Conservation (phyloP, 306 rosid genomes). For the Vicia faba region DNA sequence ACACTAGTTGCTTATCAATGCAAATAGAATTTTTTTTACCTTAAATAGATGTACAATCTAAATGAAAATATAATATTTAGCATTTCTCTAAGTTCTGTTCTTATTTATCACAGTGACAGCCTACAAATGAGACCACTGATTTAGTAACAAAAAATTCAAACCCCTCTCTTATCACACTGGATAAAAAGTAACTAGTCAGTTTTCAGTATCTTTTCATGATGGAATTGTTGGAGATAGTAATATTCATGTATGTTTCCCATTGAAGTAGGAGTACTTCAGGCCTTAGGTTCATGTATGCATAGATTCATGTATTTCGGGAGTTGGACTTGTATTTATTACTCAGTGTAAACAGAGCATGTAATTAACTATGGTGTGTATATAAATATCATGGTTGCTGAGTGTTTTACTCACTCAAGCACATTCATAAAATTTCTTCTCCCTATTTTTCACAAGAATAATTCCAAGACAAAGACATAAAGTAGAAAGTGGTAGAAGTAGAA, state of each 20-base stretch:
- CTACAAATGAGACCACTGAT: not conserved
- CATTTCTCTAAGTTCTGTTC: slow-evolving; percentile 1
- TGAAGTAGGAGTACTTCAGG: not conserved
- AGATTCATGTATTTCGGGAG: slow-evolving; percentile 5
- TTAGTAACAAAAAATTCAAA: slow-evolving; percentile 8
- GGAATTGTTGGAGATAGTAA: not conserved
- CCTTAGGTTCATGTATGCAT: not conserved
- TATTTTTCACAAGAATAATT: not conserved
- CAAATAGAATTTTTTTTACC: slow-evolving; percentile 25
- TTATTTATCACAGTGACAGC: slow-evolving; percentile 16
- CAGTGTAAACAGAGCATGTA: not conserved
- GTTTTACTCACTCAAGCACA: not conserved
- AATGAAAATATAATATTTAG: slow-evolving; percentile 7
- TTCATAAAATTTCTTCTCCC: not conserved
- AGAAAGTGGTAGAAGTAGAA: slow-evolving; percentile 14
- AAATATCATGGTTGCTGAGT: not conserved
- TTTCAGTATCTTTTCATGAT: slow-evolving; percentile 11
- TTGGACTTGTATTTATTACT: not conserved
- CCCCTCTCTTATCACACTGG: slow-evolving; percentile 9
- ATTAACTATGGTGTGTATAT: not conserved
- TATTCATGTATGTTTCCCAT: not conserved
- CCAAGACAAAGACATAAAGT: slow-evolving; percentile 5
- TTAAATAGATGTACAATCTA: slow-evolving; percentile 7
- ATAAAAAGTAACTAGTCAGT: slow-evolving; percentile 6
- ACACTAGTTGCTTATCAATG: slow-evolving; percentile 8